phyloP scores from a whole-genome alignment of 176 grass and related monocot genomes.

The Avena atlantica region DNA sequence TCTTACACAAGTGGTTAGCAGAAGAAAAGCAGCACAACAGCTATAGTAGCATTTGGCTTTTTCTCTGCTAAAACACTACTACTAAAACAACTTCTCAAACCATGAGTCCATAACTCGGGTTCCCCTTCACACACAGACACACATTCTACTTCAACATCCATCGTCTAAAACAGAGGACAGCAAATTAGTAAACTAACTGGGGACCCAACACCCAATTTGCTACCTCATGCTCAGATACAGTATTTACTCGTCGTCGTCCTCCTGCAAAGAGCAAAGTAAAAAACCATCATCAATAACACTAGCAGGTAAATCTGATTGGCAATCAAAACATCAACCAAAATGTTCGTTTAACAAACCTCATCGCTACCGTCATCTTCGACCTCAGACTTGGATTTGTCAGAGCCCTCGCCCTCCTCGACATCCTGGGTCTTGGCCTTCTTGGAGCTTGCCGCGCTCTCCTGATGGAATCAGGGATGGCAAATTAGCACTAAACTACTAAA shows the following conservation, averaged over 20 bases:
- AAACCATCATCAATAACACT: conserved; percentile 5
- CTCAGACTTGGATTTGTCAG: conserved; percentile 80
- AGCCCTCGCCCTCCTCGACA: conserved; percentile 59
- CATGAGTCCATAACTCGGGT: conserved; percentile 32
- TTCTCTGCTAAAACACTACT: conserved; percentile 60
- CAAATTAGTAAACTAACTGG: conserved; percentile 59
- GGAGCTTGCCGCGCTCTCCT: conserved; percentile 58
- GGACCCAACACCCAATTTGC: conserved; percentile 57
- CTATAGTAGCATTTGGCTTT: conserved; percentile 42
- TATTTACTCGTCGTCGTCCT: conserved; percentile 77
- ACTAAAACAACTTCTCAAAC: conserved; percentile 20
- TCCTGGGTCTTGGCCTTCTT: conserved; percentile 58
- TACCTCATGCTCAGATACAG: conserved; percentile 37
- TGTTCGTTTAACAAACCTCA: conserved; percentile 44
- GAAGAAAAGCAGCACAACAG: conserved; percentile 54
- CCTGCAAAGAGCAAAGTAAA: conserved; percentile 45
- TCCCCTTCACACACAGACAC: conserved; percentile 41
- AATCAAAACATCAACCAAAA: conserved; percentile 1
- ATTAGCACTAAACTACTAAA: not conserved
- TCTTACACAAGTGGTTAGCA: conserved; percentile 54
- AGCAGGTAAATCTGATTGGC: not conserved
- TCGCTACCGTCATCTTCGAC: conserved; percentile 68
- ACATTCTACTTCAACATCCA: conserved; percentile 9
- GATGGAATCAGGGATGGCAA: not conserved
- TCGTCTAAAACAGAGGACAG: conserved; percentile 41